Percentiles rank a stretch among this genome's conserved stretches.
Evolutionary conservation across 2,329 filamentous ascomycete species (phyloP).

Genomic region (Colletotrichum musicola): DNA sequence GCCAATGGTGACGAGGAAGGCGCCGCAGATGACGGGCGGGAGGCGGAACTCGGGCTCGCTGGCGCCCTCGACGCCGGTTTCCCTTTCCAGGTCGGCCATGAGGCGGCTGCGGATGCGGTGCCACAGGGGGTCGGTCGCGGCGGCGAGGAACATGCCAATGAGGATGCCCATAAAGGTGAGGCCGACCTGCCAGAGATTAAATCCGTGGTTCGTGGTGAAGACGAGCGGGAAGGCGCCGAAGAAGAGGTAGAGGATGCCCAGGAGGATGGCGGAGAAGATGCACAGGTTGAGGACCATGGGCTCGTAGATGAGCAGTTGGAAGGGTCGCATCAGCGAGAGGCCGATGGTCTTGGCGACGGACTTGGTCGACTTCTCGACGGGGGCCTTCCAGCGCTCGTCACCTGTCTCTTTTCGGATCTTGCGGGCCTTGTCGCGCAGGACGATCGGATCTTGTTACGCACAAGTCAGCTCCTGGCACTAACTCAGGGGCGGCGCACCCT

Average conservation of each 20-base stretch:
- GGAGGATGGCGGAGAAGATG: constrained; percentile 84
- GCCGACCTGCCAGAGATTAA: constrained; percentile 84
- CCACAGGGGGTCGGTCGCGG: constrained; percentile 76
- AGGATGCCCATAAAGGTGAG: constrained; percentile 81
- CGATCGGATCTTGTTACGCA: constrained; percentile 65
- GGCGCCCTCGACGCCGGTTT: constrained; percentile 65
- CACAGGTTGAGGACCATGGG: constrained; percentile 89
- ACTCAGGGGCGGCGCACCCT: constrained; percentile 25
- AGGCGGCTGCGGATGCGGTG: constrained; percentile 69
- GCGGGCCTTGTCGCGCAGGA: constrained; percentile 79
- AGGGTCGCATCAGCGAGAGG: constrained; percentile 74
- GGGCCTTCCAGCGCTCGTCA: constrained; percentile 81
- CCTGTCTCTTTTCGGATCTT: constrained; percentile 79
- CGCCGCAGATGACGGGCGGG: constrained; percentile 80
- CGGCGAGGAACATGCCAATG: constrained; percentile 75
- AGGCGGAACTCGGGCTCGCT: constrained; percentile 91
- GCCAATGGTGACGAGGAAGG: constrained; percentile 81
- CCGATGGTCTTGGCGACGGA: constrained; percentile 74
- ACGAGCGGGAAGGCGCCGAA: constrained; percentile 90
- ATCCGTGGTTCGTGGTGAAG: constrained; percentile 79
- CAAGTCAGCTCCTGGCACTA: constrained; percentile 22
- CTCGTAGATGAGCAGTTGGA: constrained; percentile 83
- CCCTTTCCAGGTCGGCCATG: constrained; percentile 63
- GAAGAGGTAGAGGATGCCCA: constrained; percentile 91
- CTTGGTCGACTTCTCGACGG: constrained; percentile 78